A percentile compares a stretch with the other conserved stretches of the same genome.
These are phyloP conservation scores for Glaciozyma antarctica DNA, from an alignment of 768 basidiomycete species.

Conservation along the genomic window DNA sequence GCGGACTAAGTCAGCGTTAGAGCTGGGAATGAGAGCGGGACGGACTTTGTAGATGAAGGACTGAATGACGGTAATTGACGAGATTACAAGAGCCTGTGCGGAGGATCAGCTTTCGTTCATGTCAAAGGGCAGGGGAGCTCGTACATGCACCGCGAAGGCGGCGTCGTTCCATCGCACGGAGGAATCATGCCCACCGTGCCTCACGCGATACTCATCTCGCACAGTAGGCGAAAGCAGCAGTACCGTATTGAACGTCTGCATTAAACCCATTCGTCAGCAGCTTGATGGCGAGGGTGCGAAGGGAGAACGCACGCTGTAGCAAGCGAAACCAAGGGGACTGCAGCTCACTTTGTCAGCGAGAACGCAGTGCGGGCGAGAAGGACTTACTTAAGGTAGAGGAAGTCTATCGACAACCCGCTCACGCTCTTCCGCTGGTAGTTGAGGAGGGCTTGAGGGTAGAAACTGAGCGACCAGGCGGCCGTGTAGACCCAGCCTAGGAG, in stretches of 20 bases:
- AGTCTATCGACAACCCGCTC: constrained; percentile 41
- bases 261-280: background rate
- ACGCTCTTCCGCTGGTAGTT: constrained; percentile 37
- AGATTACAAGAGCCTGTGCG: constrained; percentile 32
- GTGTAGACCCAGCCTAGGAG: constrained; percentile 38
- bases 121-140: background rate
- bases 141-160: constrained; percentile 41
- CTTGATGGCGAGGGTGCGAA: background rate
- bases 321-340: background rate
- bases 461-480: constrained; percentile 38
- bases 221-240: constrained; percentile 38
- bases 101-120: background rate
- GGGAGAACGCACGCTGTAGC: too few relatives aligned
- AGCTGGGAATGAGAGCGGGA: background rate
- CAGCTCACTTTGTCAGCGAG: background rate
- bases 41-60: constrained; percentile 38
- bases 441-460: constrained; percentile 23
- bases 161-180: constrained; percentile 41
- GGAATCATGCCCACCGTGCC: constrained; percentile 41
- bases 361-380: constrained; percentile 37
- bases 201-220: constrained; percentile 38
- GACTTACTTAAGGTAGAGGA: constrained; percentile 42
- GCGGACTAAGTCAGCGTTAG: background rate
- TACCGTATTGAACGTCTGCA: constrained; percentile 37
- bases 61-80: constrained; percentile 38